phyloP scores from a whole-genome alignment of 768 basidiomycete species.

The Wakefieldia striispora region DNA sequence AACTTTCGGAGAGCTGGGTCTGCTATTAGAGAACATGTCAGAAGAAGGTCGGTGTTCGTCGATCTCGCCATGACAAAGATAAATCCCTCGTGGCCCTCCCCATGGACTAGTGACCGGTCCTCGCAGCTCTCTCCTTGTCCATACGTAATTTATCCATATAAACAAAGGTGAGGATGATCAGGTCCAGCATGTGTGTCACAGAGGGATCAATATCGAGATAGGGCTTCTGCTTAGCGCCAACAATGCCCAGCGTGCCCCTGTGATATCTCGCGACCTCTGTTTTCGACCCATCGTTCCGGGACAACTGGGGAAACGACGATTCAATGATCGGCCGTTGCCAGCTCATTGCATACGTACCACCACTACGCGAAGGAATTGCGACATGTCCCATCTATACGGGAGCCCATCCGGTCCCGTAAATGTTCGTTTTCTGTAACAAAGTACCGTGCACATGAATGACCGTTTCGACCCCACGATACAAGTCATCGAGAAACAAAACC shows the following conservation, averaged over 20 bases:
- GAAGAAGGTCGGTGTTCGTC: too few species aligned
- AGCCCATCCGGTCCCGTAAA: conserved; percentile 33
- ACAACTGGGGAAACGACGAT: conserved; percentile 7
- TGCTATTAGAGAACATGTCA: too few species aligned
- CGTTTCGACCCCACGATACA: too few species aligned
- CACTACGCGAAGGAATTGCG: conserved; percentile 2
- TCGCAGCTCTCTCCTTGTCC: background rate
- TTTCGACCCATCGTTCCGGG: conserved; percentile 8
- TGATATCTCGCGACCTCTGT: conserved; percentile 18
- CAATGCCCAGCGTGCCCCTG: conserved; percentile 14
- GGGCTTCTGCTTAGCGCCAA: conserved; percentile 9
- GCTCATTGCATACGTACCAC: conserved; percentile 7
- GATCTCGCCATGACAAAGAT: too few species aligned
- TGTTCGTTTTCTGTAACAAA: conserved; percentile 12
- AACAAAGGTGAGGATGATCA: conserved; percentile 24
- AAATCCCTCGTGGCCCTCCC: too few species aligned
- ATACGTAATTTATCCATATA: conserved; percentile 25
- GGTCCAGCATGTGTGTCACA: conserved; percentile 22
- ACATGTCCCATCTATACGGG: conserved; percentile 32
- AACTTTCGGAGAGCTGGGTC: too few species aligned
- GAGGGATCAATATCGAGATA: conserved; percentile 18
- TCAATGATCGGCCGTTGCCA: background rate
- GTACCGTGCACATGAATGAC: conserved; percentile 10
- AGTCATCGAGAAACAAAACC: background rate
- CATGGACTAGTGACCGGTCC: background rate